These are phyloP conservation scores for Meyerozyma elateridarum DNA, from an alignment of 1,139 yeast genomes.

Conservation along the genomic window DNA sequence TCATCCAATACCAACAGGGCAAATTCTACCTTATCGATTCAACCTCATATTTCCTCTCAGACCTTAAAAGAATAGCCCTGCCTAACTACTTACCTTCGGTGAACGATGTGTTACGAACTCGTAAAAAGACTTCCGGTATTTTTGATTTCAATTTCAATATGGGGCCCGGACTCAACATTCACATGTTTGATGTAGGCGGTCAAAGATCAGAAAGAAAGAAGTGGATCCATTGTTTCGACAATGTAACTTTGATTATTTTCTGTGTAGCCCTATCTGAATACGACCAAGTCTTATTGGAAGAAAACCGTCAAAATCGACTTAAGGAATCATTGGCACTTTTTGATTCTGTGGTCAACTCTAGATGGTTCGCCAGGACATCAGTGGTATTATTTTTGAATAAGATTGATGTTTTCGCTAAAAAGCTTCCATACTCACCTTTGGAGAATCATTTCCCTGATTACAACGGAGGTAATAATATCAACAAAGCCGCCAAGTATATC, in stretches of 20 bases:
- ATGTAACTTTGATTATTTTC: conserved; percentile 82
- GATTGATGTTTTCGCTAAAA: conserved; percentile 85
- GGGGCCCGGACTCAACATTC: conserved; percentile 68
- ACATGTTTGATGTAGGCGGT: conserved; percentile 91
- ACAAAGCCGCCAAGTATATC: conserved; percentile 91
- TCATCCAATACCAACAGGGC: conserved; percentile 59
- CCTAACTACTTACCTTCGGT: conserved; percentile 66
- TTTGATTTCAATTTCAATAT: conserved; percentile 76
- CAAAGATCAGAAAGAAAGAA: conserved; percentile 90
- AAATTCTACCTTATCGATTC: conserved; percentile 85
- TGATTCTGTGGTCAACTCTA: conserved; percentile 88
- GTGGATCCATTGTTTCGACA: conserved; percentile 95
- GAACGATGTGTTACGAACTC: conserved; percentile 76
- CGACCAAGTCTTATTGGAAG: conserved; percentile 82
- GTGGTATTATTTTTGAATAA: conserved; percentile 83
- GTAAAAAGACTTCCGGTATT: conserved; percentile 91
- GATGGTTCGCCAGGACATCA: conserved; percentile 88
- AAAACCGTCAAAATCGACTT: conserved; percentile 70
- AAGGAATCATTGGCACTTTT: conserved; percentile 83
- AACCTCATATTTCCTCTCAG: conserved; percentile 72
- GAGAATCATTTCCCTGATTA: conserved; percentile 86
- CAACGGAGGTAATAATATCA: conserved; percentile 81
- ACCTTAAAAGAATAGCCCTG: conserved; percentile 57
- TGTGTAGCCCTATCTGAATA: conserved; percentile 90
- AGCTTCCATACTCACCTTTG: conserved; percentile 74